These are phyloP conservation scores for Beauveria pseudobassiana DNA, from an alignment of 2,329 filamentous ascomycete genomes.

Conservation along the genomic window DNA sequence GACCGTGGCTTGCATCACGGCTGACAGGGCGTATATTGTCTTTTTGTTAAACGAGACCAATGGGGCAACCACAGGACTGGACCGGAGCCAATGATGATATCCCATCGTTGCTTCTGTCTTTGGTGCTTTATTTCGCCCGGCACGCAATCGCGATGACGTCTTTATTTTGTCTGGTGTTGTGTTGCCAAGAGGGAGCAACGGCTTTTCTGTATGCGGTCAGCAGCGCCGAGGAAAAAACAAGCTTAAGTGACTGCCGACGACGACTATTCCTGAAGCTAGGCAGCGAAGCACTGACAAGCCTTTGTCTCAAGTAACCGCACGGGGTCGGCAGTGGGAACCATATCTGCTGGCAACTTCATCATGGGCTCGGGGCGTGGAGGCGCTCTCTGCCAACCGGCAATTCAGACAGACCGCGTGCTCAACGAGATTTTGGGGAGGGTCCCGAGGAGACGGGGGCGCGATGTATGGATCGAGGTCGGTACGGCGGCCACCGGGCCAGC, in stretches of 20 bases:
- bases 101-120: background rate
- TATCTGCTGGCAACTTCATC: no score
- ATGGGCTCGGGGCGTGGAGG: background rate
- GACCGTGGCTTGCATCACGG: background rate
- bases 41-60: background rate
- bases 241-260: background rate
- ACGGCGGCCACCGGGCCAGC: background rate
- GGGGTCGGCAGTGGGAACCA: no score
- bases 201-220: background rate
- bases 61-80: background rate
- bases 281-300: background rate
- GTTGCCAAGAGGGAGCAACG: no score
- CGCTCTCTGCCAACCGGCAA: no score
- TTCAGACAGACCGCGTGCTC: no score
- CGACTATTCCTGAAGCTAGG: background rate
- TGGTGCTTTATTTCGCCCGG: background rate
- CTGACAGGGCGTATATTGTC: background rate
- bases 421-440: background rate
- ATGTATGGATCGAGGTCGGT: background rate
- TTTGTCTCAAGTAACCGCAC: background rate
- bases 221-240: background rate
- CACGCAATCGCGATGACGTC: background rate
- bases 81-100: background rate
- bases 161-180: background rate
- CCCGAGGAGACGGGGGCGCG: background rate